A percentile compares a stretch with the other conserved stretches of the same genome.
These are phyloP conservation scores for Taxillus chinensis DNA, from an alignment of 164 flowering plant genomes.

Conservation along the genomic window DNA sequence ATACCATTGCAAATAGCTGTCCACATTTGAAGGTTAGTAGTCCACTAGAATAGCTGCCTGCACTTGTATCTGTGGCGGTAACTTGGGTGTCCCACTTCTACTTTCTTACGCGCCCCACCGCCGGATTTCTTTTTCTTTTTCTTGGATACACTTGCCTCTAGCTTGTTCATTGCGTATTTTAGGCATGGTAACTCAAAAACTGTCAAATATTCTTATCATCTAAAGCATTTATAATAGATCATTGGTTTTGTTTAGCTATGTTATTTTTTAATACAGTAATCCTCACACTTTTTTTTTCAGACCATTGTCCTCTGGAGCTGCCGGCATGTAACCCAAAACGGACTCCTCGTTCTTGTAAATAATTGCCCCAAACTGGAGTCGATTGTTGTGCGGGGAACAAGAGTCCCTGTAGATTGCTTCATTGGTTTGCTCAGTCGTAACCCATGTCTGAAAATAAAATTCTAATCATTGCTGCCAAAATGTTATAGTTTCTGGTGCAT, in stretches of 20 bases:
- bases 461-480: conserved; percentile 26
- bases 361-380: conserved; percentile 67
- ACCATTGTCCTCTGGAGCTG: conserved; percentile 84
- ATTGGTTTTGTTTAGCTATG: too few species aligned
- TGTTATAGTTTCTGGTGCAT: conserved; percentile 12
- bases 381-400: conserved; percentile 79
- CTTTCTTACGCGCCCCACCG: too few species aligned
- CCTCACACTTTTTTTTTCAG: conserved; percentile 22
- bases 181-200: too few species aligned
- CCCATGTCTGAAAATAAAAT: conserved; percentile 76
- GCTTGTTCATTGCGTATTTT: too few species aligned
- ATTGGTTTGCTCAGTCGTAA: conserved; percentile 50
- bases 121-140: too few species aligned
- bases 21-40: conserved; percentile 58
- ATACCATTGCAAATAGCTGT: conserved; percentile 68
- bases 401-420: conserved; percentile 71
- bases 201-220: too few species aligned
- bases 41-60: not conserved
- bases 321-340: conserved; percentile 79
- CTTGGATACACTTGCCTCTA: too few species aligned
- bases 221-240: too few species aligned
- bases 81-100: too few species aligned
- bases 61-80: too few species aligned
- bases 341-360: conserved; percentile 63
- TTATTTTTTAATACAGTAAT: too few species aligned